Base-by-base conservation (phyloP, 305 asterid species). In the Fraxinus floribunda region DNA sequence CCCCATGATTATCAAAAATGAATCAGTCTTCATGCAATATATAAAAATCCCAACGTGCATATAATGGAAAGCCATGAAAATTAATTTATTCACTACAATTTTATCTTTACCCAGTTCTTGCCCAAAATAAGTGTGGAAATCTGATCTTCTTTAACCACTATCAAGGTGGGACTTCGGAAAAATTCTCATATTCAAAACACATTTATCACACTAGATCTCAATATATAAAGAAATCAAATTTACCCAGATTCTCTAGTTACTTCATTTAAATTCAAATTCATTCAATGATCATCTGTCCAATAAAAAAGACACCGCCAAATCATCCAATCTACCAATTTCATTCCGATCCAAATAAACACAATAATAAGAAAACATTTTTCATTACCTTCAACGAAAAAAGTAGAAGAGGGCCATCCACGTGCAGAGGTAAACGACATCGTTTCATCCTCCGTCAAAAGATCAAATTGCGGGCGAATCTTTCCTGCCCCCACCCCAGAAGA, bases 371-470 rank as follows among this genome's bases (percentile, higher is more conserved):
- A 74, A 55, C 64, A 38, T 15, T 75, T 18, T 38, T 57, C 7
- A 26, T 66, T 81, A 88, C 91, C 91, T 80, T 86, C 84, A 22
- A 86, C 62, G 49, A 34, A 88, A 81, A 84, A 88, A 44, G 86
- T 72, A 49, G 91, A 78, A 41, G 91, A 85, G 35, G 91, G 91
- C 91, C 91, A 88, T 29, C 87, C 88, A 74, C 85, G 86, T 82
- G 81, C 24, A 41, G 91, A 84, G 76, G 78, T 29, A 35, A 77
- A 78, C 20, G 90, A 80, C 83, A 80, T 60, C 7, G 85, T 77
- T 55, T 88, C 91, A 76, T 88, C 91, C 60, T 86, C 89, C 76
- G 87, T 80, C 73, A 82, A 22, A 68, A 81, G 62, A 72, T 87
- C 89, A 30, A 26, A 11, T 70, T 75, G 46, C 64, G 80, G 79